These are phyloP conservation scores for Cichorium intybus DNA, from an alignment of 140 eudicot species.

Conservation along the genomic window DNA sequence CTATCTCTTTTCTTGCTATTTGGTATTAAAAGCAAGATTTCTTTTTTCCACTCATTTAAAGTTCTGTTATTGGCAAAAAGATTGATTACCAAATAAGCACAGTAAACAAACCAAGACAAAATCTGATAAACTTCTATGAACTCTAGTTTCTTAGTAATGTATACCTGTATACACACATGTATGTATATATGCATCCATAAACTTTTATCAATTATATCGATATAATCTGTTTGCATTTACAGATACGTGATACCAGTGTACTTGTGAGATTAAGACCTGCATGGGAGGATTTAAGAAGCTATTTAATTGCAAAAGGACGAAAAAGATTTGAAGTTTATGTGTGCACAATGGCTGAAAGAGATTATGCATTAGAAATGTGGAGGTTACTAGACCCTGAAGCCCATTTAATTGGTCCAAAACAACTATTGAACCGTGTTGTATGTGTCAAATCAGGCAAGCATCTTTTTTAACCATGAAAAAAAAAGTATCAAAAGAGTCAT, in stretches of 20 bases:
- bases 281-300: constrained; percentile 93
- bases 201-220: constrained; percentile 7
- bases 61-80: not conserved
- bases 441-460: constrained; percentile 87
- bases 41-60: no score
- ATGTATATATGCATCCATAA: not conserved
- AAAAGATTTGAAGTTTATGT: constrained; percentile 92
- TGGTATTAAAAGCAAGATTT: no score
- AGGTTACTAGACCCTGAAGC: constrained; percentile 89
- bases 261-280: constrained; percentile 95
- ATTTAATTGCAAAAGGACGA: constrained; percentile 89
- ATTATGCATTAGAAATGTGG: constrained; percentile 98
- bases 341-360: constrained; percentile 98
- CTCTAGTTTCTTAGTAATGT: no score
- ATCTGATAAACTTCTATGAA: no score
- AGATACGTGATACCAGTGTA: constrained; percentile 98
- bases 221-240: constrained; percentile 26
- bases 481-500: not conserved
- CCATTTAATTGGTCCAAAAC: constrained; percentile 62
- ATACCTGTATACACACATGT: not conserved
- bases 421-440: constrained; percentile 72
- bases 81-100: not conserved
- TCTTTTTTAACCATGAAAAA: not conserved
- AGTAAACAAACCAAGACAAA: not conserved
- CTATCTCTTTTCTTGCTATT: not conserved